Evolutionary conservation across 345 rosid genomes (phyloP), one percentile per base, ranked within the genome.

Genomic region (Passiflora organensis): DNA sequence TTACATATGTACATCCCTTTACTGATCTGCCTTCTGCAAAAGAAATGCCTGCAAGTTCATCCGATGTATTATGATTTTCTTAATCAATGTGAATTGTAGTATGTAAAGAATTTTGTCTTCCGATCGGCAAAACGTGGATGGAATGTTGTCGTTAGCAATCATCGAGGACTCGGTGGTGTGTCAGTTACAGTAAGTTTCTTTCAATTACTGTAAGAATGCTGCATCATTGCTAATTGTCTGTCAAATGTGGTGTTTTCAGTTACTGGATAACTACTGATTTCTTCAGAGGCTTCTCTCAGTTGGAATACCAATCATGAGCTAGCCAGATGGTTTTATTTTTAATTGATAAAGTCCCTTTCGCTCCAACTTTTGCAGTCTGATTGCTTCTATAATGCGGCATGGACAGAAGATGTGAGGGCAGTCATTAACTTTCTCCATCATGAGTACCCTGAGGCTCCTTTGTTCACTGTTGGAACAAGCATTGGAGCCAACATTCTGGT

Each of bases 401-500:
- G 79, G 79, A 75, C 79, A 59, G 79, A 70, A 50, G 79, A 75
- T 17, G 10, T 70, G 14, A 48, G 72, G 53, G 58, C 36, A 25
- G 60, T 70, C 34, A 51, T 70, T 51, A 63, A 59, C 12, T 59
- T 62, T 39, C 17, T 75, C 8, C 66, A 66, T 18, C 28, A 52
- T 58, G 60, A 60, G 51, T 55, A 66, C 56, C 79, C 75, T 14
- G 79, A 66, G 51, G 66, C 75, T 63, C 79, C 75, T 59, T 32
- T 75, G 20, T 70, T 43, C 54, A 66, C 64, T 55, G 79, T 75
- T 70, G 79, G 79, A 36, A 70, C 79, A 45, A 70, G 79, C 51
- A 55, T 75, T 47, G 79, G 79, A 55, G 72, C 79, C 32, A 75
- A 75, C 59, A 52, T 75, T 63, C 60, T 75, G 75, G 79, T 75